Conservation (phyloP, 306 rosid genomes). For the Psophocarpus tetragonolobus region DNA sequence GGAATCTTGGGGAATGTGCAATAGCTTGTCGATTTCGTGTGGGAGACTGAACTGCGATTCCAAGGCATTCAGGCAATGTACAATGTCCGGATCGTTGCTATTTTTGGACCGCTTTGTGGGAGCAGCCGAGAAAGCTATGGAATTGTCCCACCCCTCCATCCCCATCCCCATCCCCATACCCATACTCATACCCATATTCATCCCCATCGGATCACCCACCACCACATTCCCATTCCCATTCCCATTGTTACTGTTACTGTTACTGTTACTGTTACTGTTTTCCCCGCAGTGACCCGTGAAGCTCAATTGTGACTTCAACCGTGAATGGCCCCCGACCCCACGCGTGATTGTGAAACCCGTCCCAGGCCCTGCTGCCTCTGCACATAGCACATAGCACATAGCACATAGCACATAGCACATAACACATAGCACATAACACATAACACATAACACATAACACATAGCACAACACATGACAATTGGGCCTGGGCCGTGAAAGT, state of each 20-base stretch:
- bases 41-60: constrained; percentile 94
- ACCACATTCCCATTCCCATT: too few species aligned
- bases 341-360: constrained; percentile 83
- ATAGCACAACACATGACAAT: too few species aligned
- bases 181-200: too few species aligned
- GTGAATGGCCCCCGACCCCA: constrained; percentile 34
- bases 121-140: constrained; percentile 70
- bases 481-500: too few species aligned
- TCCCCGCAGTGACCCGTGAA: constrained; percentile 52
- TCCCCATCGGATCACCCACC: too few species aligned
- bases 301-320: constrained; percentile 80
- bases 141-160: constrained; percentile 67
- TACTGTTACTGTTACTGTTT: too few species aligned
- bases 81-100: constrained; percentile 56
- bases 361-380: too few species aligned
- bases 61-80: constrained; percentile 51
- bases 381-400: too few species aligned
- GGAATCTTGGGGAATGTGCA: constrained; percentile 88
- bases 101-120: constrained; percentile 57
- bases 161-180: constrained; percentile 39
- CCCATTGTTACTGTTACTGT: too few species aligned
- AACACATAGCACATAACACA: too few species aligned
- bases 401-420: too few species aligned
- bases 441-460: too few species aligned
- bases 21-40: constrained; percentile 80